A percentile compares a stretch with the other conserved stretches of the same genome.
These are phyloP conservation scores for Scutellaria barbata DNA, from an alignment of 257 asterid species.

Conservation along the genomic window DNA sequence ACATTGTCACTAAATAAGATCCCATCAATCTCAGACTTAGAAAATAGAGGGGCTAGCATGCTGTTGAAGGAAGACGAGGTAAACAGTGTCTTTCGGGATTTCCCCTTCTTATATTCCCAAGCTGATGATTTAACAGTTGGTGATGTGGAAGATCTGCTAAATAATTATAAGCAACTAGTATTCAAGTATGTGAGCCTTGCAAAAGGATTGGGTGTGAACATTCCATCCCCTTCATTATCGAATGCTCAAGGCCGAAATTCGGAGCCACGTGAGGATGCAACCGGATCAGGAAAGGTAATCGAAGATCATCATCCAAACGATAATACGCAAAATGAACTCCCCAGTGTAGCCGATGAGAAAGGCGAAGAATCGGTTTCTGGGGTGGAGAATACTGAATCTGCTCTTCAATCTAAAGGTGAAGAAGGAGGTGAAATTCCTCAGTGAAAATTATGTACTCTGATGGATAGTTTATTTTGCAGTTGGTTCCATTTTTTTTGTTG, in stretches of 20 bases:
- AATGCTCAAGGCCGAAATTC: slow-evolving; percentile 34
- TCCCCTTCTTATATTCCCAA: slow-evolving; percentile 77
- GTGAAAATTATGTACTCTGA: slow-evolving; percentile 15
- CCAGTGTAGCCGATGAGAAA: slow-evolving; percentile 30
- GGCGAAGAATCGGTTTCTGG: slow-evolving; percentile 24
- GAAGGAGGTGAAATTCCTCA: slow-evolving; percentile 26
- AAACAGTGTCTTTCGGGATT: slow-evolving; percentile 58
- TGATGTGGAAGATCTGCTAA: slow-evolving; percentile 77
- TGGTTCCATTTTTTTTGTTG: slow-evolving; percentile 31
- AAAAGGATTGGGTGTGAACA: slow-evolving; percentile 69
- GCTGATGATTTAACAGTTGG: slow-evolving; percentile 74
- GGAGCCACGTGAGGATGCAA: slow-evolving; percentile 38
- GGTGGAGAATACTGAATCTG: slow-evolving; percentile 36
- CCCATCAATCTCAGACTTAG: slow-evolving; percentile 80
- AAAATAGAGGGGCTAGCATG: slow-evolving; percentile 73
- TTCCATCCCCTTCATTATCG: slow-evolving; percentile 42
- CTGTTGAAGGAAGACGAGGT: slow-evolving; percentile 67
- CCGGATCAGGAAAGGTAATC: slow-evolving; percentile 40
- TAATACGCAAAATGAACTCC: slow-evolving; percentile 30
- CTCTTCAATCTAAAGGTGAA: slow-evolving; percentile 18
- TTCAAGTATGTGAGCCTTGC: slow-evolving; percentile 83
- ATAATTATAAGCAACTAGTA: slow-evolving; percentile 74
- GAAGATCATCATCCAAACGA: slow-evolving; percentile 34
- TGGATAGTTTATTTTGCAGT: slow-evolving; percentile 23
- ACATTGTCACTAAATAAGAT: slow-evolving; percentile 47